Evolutionary conservation across 192 early-diverging fungal genomes (phyloP).

Genomic region (Backusella mclennaniae): DNA sequence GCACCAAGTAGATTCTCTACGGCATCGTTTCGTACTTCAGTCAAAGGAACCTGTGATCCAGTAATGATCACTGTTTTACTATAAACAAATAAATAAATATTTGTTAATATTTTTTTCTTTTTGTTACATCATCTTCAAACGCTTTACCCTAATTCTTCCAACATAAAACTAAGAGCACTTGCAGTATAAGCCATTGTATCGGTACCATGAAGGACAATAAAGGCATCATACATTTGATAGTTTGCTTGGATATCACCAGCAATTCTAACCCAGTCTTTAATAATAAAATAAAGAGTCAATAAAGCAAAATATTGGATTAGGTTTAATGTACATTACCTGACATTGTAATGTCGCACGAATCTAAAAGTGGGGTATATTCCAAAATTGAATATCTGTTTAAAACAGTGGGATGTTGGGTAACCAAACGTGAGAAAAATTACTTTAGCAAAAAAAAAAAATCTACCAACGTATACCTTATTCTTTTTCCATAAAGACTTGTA

Average conservation of each 20-base stretch:
- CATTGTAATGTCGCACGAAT: slow-evolving; percentile 94
- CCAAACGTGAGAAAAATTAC: slow-evolving; percentile 3
- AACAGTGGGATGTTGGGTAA: neutral
- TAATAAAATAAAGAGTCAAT: slow-evolving; percentile 32
- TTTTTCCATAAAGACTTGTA: slow-evolving; percentile 82
- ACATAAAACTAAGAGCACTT: slow-evolving; percentile 88
- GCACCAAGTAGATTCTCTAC: slow-evolving; percentile 96
- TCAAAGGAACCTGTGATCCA: slow-evolving; percentile 96
- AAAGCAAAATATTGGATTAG: neutral
- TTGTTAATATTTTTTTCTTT: neutral
- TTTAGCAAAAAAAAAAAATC: neutral
- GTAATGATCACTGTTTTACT: slow-evolving; percentile 96
- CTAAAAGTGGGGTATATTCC: slow-evolving; percentile 94
- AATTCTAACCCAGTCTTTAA: slow-evolving; percentile 91
- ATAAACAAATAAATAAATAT: slow-evolving; percentile 22
- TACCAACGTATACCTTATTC: slow-evolving; percentile 55
- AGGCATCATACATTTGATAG: slow-evolving; percentile 91
- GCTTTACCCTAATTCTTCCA: slow-evolving; percentile 86
- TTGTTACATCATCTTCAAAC: neutral
- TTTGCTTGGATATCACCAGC: slow-evolving; percentile 95
- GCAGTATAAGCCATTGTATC: slow-evolving; percentile 92
- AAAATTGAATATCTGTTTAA: slow-evolving; percentile 77
- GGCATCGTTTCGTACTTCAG: slow-evolving; percentile 97
- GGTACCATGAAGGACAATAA: slow-evolving; percentile 93
- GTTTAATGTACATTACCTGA: slow-evolving; percentile 35